Evolutionary conservation across 805 yeast species (phyloP).

Genomic region (Suhomyces emberorum): DNA sequence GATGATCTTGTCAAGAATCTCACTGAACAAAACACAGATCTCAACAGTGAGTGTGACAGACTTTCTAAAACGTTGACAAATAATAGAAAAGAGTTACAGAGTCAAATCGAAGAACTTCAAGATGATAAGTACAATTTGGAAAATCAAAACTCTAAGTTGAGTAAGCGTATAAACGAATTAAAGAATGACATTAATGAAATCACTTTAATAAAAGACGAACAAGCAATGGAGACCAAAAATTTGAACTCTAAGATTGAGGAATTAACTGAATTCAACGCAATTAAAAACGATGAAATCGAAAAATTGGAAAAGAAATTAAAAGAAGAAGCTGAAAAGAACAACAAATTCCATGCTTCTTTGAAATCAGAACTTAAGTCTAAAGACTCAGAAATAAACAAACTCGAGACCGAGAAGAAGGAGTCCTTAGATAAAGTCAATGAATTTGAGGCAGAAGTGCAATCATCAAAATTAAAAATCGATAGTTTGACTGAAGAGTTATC

Average conservation of each 20-base stretch:
- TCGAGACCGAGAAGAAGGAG: slow-evolving; percentile 22
- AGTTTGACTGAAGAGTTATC: slow-evolving; percentile 16
- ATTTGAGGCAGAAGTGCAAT: slow-evolving; percentile 12
- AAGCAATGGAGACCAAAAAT: slow-evolving; percentile 40
- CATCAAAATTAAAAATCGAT: slow-evolving; percentile 9
- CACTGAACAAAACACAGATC: slow-evolving; percentile 26
- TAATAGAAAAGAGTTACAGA: slow-evolving; percentile 35
- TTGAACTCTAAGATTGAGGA: slow-evolving; percentile 41
- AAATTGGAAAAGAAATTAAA: background rate
- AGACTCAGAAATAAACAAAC: slow-evolving; percentile 20
- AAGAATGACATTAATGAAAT: slow-evolving; percentile 41
- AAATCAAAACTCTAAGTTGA: slow-evolving; percentile 34
- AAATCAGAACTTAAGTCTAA: slow-evolving; percentile 1
- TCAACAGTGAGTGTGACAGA: slow-evolving; percentile 55
- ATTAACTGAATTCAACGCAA: slow-evolving; percentile 38
- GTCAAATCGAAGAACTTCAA: slow-evolving; percentile 32
- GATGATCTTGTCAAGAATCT: slow-evolving; percentile 2
- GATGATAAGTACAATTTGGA: slow-evolving; percentile 42
- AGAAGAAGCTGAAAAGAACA: background rate
- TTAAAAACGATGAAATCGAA: slow-evolving; percentile 15
- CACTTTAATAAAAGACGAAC: slow-evolving; percentile 35
- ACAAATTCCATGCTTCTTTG: background rate
- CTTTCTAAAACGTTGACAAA: slow-evolving; percentile 38
- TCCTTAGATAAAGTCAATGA: slow-evolving; percentile 12
- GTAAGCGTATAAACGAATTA: slow-evolving; percentile 39